Evolutionary conservation across 306 rosid species (phyloP).

Genomic region (Prunus mongolica): DNA sequence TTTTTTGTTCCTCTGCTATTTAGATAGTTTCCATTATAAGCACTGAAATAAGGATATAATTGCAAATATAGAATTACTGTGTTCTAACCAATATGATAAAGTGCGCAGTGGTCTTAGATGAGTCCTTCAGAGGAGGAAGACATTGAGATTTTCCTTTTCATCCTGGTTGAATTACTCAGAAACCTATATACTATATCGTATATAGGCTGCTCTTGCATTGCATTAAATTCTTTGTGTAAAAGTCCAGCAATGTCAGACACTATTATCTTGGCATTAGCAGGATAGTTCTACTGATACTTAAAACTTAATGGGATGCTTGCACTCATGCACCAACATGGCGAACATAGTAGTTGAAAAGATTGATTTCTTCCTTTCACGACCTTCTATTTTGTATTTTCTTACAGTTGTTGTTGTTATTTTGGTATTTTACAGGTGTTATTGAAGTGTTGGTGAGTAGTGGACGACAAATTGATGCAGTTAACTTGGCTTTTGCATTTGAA

Average conservation of each 20-base stretch:
- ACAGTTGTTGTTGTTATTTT: constrained; percentile 10
- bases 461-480: constrained; percentile 94
- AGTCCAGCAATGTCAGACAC: constrained; percentile 10
- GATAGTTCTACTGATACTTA: not conserved
- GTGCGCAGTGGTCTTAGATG: not conserved
- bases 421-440: constrained; percentile 67
- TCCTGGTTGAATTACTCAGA: constrained; percentile 2
- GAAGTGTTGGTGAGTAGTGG: constrained; percentile 79
- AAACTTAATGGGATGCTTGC: not conserved
- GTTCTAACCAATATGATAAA: too few relatives aligned
- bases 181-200: not conserved
- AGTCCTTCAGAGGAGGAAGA: not conserved
- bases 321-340: not conserved
- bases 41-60: not conserved
- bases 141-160: constrained; percentile 1
- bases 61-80: not conserved
- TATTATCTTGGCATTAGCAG: not conserved
- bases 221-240: not conserved
- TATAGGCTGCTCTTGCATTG: constrained; percentile 17
- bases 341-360: not conserved
- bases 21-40: not conserved
- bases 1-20: not conserved
- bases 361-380: not conserved
- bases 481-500: constrained; percentile 88
- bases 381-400: not conserved